Conservation (phyloP, 2,329 filamentous ascomycete genomes). For the Rhynchosporium graminicola region DNA sequence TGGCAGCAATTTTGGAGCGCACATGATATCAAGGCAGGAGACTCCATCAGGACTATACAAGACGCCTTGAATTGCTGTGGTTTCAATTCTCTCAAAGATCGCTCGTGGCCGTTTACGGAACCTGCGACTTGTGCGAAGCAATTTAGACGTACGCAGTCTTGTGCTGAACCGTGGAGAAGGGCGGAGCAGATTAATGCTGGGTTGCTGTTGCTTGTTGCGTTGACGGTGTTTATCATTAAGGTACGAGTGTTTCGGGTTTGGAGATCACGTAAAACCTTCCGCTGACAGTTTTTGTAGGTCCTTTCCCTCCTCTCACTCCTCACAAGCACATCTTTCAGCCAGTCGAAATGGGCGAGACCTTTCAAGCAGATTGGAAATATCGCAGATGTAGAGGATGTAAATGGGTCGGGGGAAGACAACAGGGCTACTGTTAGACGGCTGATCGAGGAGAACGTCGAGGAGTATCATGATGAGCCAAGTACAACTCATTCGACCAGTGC, state of each 20-base stretch:
- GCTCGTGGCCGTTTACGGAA: constrained; percentile 61
- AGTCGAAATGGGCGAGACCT: constrained; percentile 25
- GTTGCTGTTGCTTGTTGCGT: constrained; percentile 55
- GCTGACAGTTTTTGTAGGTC: constrained; percentile 23
- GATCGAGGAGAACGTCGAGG: constrained; percentile 32
- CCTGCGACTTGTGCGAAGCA: constrained; percentile 27
- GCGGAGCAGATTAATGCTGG: constrained; percentile 56
- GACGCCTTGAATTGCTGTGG: constrained; percentile 69
- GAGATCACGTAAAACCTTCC: background rate
- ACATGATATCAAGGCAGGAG: constrained; percentile 48
- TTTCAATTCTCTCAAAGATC: constrained; percentile 56
- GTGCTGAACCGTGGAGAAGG: constrained; percentile 56
- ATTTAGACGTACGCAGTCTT: constrained; percentile 42
- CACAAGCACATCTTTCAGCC: constrained; percentile 33
- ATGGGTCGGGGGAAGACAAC: constrained; percentile 30
- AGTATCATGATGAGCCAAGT: constrained; percentile 33
- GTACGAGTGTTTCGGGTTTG: constrained; percentile 42
- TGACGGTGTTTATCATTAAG: constrained; percentile 57
- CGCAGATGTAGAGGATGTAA: constrained; percentile 22
- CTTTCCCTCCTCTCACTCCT: constrained; percentile 34
- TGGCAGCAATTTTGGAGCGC: constrained; percentile 57
- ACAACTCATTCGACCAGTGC: background rate
- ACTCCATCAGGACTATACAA: constrained; percentile 59
- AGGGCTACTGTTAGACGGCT: constrained; percentile 31
- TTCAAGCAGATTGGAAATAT: constrained; percentile 24